These are phyloP conservation scores for Eimeria brunetti DNA, from an alignment of 169 alveolate species.

Conservation along the genomic window DNA sequence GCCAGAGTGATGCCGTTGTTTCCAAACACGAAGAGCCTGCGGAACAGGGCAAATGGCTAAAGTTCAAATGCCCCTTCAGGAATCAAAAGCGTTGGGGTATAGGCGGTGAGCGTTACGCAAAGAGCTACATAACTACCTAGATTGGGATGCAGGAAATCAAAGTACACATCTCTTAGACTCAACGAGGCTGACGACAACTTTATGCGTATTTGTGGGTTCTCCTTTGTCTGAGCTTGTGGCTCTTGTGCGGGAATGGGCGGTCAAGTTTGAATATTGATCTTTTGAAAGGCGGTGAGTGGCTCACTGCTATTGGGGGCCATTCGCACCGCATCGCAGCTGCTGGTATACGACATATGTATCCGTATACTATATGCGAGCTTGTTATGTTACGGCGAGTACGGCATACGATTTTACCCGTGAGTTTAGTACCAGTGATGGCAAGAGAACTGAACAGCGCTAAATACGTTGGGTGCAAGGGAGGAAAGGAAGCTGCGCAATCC, in stretches of 20 bases:
- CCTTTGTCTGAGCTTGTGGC: neutral
- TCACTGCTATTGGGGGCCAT: neutral
- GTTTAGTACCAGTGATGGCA: too few species aligned
- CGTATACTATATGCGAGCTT: too few species aligned
- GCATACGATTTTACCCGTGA: too few species aligned
- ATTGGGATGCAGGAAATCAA: neutral
- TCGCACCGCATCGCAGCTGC: neutral
- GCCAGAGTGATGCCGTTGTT: neutral
- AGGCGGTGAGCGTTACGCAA: constrained; percentile 1
- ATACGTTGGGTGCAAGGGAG: too few species aligned
- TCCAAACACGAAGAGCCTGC: neutral
- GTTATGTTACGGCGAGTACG: too few species aligned
- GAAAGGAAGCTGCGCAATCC: too few species aligned
- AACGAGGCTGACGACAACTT: too few species aligned
- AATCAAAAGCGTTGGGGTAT: neutral
- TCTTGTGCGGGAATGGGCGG: neutral
- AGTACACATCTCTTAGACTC: too few species aligned
- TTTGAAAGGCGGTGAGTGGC: constrained; percentile 18
- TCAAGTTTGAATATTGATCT: neutral
- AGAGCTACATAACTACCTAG: neutral
- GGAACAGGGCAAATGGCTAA: neutral
- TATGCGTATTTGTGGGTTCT: neutral
- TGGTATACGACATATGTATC: neutral
- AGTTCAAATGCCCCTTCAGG: neutral
- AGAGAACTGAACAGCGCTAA: too few species aligned